These are phyloP conservation scores for Podila epigama DNA, from an alignment of 192 early-diverging fungal species.

Conservation along the genomic window DNA sequence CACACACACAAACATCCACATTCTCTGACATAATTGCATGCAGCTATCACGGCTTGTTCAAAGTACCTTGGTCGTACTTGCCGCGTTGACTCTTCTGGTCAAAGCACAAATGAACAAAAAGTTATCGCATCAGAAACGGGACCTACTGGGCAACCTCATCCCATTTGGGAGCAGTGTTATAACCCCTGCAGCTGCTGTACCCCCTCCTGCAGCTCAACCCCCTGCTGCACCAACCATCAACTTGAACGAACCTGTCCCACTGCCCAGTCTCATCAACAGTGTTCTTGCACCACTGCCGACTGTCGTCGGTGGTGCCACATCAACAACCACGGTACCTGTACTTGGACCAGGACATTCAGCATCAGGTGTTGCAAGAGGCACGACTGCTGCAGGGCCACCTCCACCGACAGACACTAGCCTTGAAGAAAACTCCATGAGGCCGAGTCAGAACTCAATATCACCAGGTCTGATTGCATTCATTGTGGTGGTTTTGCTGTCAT, in stretches of 20 bases:
- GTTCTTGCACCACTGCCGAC: background rate
- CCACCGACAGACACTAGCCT: background rate
- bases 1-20: too few relatives aligned
- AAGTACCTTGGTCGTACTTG: background rate
- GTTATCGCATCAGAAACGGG: background rate
- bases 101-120: background rate
- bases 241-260: background rate
- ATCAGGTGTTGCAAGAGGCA: background rate
- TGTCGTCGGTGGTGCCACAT: background rate
- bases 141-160: constrained; percentile 1
- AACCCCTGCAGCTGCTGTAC: background rate
- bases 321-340: background rate
- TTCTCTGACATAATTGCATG: too few relatives aligned
- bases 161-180: too few relatives aligned
- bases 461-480: constrained; percentile 21
- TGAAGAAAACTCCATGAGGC: background rate
- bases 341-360: too few relatives aligned
- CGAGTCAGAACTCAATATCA: background rate
- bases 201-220: background rate
- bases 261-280: constrained; percentile 6
- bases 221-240: background rate
- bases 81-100: background rate
- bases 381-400: background rate
- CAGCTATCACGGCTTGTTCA: background rate
- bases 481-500: constrained; percentile 2